A percentile compares a stretch with the other conserved stretches of the same genome.
Conservation (phyloP, 345 rosid genomes). For the Syzygium aqueum region DNA sequence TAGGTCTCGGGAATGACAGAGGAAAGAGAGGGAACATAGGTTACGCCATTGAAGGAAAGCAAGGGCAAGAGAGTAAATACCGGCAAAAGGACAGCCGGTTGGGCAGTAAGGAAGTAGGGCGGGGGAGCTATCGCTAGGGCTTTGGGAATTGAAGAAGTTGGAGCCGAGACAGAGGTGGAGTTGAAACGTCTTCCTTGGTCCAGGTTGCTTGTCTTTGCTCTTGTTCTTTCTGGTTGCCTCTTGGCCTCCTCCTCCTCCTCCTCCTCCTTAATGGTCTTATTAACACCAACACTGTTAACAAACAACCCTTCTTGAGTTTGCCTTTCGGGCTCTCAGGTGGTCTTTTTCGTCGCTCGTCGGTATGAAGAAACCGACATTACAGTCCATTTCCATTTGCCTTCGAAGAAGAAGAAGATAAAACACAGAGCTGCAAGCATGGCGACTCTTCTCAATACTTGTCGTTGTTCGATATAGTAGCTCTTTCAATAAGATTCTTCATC, state of each 20-base stretch:
- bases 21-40: constrained; percentile 3
- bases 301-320: neutral
- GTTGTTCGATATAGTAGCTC: neutral
- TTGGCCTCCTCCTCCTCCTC: neutral
- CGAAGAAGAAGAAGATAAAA: neutral
- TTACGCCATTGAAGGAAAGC: constrained; percentile 28
- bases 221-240: neutral
- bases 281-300: neutral
- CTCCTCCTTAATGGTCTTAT: neutral
- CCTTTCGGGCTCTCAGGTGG: neutral
- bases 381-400: neutral
- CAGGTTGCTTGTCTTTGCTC: neutral
- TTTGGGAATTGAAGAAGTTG: neutral
- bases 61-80: constrained; percentile 9
- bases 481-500: neutral
- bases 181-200: neutral
- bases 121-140: neutral
- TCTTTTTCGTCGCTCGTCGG: neutral
- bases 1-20: constrained; percentile 51
- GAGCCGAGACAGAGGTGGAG: neutral
- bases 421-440: neutral
- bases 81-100: constrained; percentile 20
- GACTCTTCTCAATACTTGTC: neutral
- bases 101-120: constrained; percentile 24
- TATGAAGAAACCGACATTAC: neutral